Base-by-base conservation (phyloP, 1,284 basidiomycete species). In the Peniophora sp. region DNA sequence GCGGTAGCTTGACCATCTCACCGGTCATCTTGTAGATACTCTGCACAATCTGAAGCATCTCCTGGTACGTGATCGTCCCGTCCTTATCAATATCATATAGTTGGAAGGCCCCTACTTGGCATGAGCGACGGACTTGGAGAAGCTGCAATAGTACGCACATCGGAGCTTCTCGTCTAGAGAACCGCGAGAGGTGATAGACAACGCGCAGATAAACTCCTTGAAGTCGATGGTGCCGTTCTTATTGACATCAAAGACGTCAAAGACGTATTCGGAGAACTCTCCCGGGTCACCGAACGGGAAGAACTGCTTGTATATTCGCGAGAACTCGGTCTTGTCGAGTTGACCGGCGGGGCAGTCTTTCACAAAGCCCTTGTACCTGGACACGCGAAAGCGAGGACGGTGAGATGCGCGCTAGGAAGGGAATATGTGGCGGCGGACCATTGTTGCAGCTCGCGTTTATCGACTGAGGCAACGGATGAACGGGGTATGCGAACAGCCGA, bases 21-120 rank as follows among this genome's bases (percentile, higher is more conserved):
- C 97, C 96, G 3, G 94, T 96, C 94, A 97, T 97, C 79, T 96
- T 96, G 78, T 97, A 97, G 72, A 97, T 97, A 49, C 91, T 87
- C 61, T 87, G 81, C 3, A 97, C 95, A 63, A 97, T 97, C 73
- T 92, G 85, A 42, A 97, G 84, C 93, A 99, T 99, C 72, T 99
- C 97, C 61, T 96, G 88, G 68, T 97, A 97, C 42, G 95, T 96
- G 70, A 98, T 97, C 60, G 79, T 88, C 2, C 95, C 96, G 64
- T 98, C 95, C 57, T 91, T 92, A 72, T 99, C 92, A 63, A 99
- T 98, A 66, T 99, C 97, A 68, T 99, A 99, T 46, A 99, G 76
- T 69, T 99, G 94, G 83, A 99, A 99, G 9, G 97, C 97, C 97
- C 96, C 94, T 97, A 69, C 54, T 49, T 55, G 42, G 18, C 22